Base-by-base conservation (phyloP, 768 basidiomycete species). In the Sutorius australiensis region DNA sequence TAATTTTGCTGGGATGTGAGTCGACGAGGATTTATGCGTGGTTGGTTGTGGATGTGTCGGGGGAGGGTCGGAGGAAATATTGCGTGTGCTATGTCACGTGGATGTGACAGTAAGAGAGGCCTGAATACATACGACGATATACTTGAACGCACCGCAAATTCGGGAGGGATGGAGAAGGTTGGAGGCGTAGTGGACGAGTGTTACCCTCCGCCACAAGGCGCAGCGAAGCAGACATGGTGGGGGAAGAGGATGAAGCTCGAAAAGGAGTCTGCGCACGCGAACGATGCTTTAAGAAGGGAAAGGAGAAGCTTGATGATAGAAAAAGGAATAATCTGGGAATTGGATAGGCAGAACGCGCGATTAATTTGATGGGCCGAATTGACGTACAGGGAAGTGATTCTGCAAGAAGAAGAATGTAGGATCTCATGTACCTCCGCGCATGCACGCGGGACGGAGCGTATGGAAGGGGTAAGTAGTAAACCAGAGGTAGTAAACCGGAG, bases 131-230 rank as follows among this genome's bases (percentile, higher is more conserved):
- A 43, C 13, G 46, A 40, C 3, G 14, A 17, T 11, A 53, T 27
- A 14, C 11, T 10, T 6, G 37, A 33, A 65, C 75, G 53, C 44
- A 84, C 84, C 83, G 80, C 57, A 87, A 74, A 64, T 87, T 86
- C 9, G 86, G 86, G 60, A 87, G 75, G 12, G 86, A 87, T 9
- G 85, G 84, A 6, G 84, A 83, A 48, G 81, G 80, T 50, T 82
- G 82, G 34, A 84, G 73, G 41, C 80, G 79, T 16, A 77, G 75
- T 44, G 77, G 77, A 57, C 75, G 75, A 28, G 55, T 38, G 46
- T 24, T 46, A 46, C 53, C 32, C 43, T 60, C 66, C 56, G 53
- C 59, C 24, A 57, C 46, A 39, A 47, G 48, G 53, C 64, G 65
- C 50, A 63, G 56, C 54, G 62, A 63, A 50, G 53, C 44, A 44